These are phyloP conservation scores for Penicillium coffeae DNA, from an alignment of 495 filamentous ascomycete species.

Conservation along the genomic window DNA sequence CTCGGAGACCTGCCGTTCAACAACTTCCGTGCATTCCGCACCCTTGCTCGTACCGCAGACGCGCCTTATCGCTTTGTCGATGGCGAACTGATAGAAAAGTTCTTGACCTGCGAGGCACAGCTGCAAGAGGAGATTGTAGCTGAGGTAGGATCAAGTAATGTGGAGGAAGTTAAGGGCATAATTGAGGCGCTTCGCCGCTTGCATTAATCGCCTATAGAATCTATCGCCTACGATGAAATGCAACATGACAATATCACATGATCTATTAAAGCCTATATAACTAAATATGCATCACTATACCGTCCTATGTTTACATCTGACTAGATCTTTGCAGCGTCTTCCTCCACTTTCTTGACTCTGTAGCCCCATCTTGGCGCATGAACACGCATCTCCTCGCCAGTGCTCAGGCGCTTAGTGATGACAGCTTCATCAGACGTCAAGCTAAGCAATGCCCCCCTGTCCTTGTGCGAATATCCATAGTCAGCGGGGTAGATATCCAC, in stretches of 20 bases:
- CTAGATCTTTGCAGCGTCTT: neutral
- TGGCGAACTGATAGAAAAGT: constrained; percentile 84
- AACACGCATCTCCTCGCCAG: neutral
- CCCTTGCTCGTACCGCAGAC: constrained; percentile 60
- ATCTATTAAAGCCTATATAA: neutral
- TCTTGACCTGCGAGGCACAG: constrained; percentile 62
- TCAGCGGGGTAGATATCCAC: neutral
- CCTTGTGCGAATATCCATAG: neutral
- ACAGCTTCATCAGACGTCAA: neutral
- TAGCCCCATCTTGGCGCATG: neutral
- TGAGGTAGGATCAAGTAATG: constrained; percentile 51
- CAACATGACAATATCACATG: no score
- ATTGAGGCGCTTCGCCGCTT: constrained; percentile 72
- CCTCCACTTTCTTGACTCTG: neutral
- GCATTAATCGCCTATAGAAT: constrained; percentile 40
- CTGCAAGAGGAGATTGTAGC: constrained; percentile 62
- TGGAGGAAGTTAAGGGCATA: constrained; percentile 68
- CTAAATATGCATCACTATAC: neutral
- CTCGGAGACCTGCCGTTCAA: constrained; percentile 71
- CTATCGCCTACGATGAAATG: neutral
- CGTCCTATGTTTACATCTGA: neutral
- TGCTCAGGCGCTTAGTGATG: neutral
- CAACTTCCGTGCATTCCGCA: constrained; percentile 74
- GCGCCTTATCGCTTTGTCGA: constrained; percentile 88
- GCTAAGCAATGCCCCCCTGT: neutral